Evolutionary conservation across 1,284 basidiomycete genomes (phyloP).

Genomic region (Cryptococcus maquisensis): DNA sequence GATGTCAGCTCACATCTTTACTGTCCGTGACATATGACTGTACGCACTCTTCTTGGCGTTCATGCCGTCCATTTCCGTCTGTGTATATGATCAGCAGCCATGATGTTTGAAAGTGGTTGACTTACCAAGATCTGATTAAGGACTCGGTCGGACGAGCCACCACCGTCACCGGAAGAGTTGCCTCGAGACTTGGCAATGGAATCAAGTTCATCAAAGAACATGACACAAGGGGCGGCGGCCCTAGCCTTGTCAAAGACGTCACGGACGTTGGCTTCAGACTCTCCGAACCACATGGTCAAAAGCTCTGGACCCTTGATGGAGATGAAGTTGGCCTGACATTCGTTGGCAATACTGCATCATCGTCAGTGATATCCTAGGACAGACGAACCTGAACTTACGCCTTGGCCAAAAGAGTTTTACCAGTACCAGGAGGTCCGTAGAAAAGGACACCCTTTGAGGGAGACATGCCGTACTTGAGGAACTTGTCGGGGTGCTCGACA

Average conservation of each 20-base stretch:
- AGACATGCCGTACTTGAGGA: conserved; percentile 99
- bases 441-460: conserved; percentile 98
- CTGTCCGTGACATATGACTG: background rate
- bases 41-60: conserved; percentile 83
- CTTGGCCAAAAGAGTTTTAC: conserved; percentile 96
- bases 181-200: conserved; percentile 98
- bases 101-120: conserved; percentile 3
- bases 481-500: conserved; percentile 99
- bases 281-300: conserved; percentile 99
- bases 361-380: conserved; percentile 64
- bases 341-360: conserved; percentile 81
- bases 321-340: conserved; percentile 86
- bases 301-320: conserved; percentile 81
- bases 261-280: conserved; percentile 98
- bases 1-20: conserved; percentile 2
- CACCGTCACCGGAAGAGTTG: conserved; percentile 67
- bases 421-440: conserved; percentile 96
- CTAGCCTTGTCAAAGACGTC: conserved; percentile 99
- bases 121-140: conserved; percentile 80
- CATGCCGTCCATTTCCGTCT: conserved; percentile 99
- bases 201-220: conserved; percentile 99
- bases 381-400: conserved; percentile 71
- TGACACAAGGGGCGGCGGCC: conserved; percentile 96
- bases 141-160: conserved; percentile 95
- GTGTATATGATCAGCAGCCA: conserved; percentile 1